Evolutionary conservation across 345 rosid species (phyloP), one percentile per base, ranked within the genome.

Genomic region (Pugionium cornutum): DNA sequence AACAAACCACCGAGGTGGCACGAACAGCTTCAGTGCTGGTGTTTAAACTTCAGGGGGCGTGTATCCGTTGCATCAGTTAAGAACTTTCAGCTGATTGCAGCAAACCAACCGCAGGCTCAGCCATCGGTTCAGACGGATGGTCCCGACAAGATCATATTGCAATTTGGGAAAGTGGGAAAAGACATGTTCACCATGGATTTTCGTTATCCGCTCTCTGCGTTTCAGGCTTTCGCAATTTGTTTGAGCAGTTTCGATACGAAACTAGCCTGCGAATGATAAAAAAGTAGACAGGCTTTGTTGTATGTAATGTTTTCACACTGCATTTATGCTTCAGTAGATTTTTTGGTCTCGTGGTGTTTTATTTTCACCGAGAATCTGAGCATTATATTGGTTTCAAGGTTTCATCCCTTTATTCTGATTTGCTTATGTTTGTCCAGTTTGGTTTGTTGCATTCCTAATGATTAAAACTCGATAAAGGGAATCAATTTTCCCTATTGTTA

Each of bases 101-200:
- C 88, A 3, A 82, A 84, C 18, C 96, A 84, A 52, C 85, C 91
- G n/a, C 82, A 82, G 8, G 64, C 81, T 2, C 88, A 86, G 5
- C 81, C 72, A 46, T 85, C 69, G 53, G 28, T 55, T 37, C 89
- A 1, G 89, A 86, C 61, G 69, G 76, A 73, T 66, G 72, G 76
- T 33, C 76, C 76, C 0, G 96, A 91, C 68, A 91, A 89, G 85
- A 82, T 92, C 26, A 86, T 92, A 40, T 84, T 92, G 39, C 98
- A 92, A 79, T 92, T 92, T 45, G 98, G 98, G 34, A 92, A 92
- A 79, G 91, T 92, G 1, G 91, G 95, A 1, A 89, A 92, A 80
- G 98, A 92, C 58, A 89, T 89, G 92, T 92, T 89, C 70, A 92
- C 97, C 3, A 92, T 92, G 98, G 98, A 92, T 68, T 92, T 89